Evolutionary conservation across 805 yeast genomes (phyloP), one percentile per base, ranked within the genome.

Genomic region (Henningerozyma blattae): DNA sequence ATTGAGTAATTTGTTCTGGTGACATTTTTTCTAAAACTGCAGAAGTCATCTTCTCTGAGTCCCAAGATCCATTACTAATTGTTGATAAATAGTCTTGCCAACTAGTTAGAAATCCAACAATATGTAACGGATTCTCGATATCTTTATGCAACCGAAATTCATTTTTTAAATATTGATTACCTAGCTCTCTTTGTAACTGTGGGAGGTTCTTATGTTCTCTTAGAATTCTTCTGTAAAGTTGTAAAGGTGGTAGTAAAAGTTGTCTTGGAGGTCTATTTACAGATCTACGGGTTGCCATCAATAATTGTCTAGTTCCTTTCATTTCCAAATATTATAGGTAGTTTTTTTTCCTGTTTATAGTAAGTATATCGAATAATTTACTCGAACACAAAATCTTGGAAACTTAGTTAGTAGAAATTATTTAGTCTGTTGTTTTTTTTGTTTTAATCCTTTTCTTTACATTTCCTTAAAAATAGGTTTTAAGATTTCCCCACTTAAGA

Each of bases 71-170:
- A 25, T 68, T 72, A 19, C 72, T 68, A 17, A 82, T 68, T 53
- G 63, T 60, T 10, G 66, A 61, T 40, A 81, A 64, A 47, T 82
- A 82, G 40, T 79, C 89, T 56, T 91, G 98, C 99, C 99, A 91
- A 39, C 84, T 78, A 1, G 94, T 75, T 40, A 91, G 65, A 47
- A 91, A 91, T 9, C 96, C 98, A 9, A 91, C 86, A 22, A 91
- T 85, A 50, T 89, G 94, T 17, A 85, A 65, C 3, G 99, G 97
- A 54, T 91, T 86, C 43, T 85, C 95, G 5, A 79, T 70, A 31
- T 64, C 58, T 39, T 75, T 71, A 59, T 91, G 98, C 5, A 87
- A 78, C 47, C 76, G 75, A 64, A 91, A 91, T 60, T 91, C 99
- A 24, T 77, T 72, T 52, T 76, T 81, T 33, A 89, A 95, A 54